A percentile compares a stretch with the other conserved stretches of the same genome.
These are phyloP conservation scores for Andrographis paniculata DNA, from an alignment of 305 asterid species.

Conservation along the genomic window DNA sequence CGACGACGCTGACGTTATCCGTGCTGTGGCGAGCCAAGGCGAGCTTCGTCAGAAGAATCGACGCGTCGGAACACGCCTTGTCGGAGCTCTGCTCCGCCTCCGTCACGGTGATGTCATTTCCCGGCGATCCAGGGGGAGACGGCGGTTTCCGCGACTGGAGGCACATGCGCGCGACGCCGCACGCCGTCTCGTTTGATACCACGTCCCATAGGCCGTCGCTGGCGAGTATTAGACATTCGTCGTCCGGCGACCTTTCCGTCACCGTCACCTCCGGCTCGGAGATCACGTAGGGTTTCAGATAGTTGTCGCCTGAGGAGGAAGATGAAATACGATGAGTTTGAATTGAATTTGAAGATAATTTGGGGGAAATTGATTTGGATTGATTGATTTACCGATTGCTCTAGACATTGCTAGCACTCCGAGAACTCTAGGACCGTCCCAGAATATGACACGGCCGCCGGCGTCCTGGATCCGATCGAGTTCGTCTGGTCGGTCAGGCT, in stretches of 20 bases:
- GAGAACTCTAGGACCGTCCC: slow-evolving; percentile 76
- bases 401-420: slow-evolving; percentile 87
- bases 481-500: slow-evolving; percentile 91
- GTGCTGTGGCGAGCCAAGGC: slow-evolving; percentile 76
- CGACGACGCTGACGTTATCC: slow-evolving; percentile 81
- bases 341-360: neutral
- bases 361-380: neutral
- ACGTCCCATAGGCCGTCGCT: slow-evolving; percentile 90
- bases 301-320: slow-evolving; percentile 44
- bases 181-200: slow-evolving; percentile 73
- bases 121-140: slow-evolving; percentile 33
- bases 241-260: slow-evolving; percentile 44
- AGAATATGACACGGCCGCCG: slow-evolving; percentile 81
- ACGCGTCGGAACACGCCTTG: slow-evolving; percentile 71
- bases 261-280: slow-evolving; percentile 77
- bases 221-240: slow-evolving; percentile 65
- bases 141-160: slow-evolving; percentile 39
- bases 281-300: slow-evolving; percentile 69
- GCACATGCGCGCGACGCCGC: slow-evolving; percentile 80
- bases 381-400: slow-evolving; percentile 39
- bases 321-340: too few species aligned
- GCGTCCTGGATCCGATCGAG: slow-evolving; percentile 56
- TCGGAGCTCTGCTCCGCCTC: slow-evolving; percentile 48
- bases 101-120: slow-evolving; percentile 19
- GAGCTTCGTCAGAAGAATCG: slow-evolving; percentile 60